Conservation (phyloP, 352 stramenopile species). For the Phytophthora citricola region DNA sequence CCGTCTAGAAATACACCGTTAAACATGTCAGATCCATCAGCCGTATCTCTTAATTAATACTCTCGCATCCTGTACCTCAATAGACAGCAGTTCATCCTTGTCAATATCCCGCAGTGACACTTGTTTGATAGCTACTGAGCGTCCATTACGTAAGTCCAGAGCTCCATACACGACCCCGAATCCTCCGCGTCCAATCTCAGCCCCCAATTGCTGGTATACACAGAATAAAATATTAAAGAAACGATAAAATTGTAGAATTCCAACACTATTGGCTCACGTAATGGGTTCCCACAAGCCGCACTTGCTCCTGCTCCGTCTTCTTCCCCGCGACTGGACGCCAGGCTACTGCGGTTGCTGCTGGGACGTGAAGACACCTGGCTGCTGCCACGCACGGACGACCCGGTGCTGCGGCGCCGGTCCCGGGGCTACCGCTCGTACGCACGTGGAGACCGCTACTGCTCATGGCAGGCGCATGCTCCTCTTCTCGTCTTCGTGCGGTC, state of each 20-base stretch:
- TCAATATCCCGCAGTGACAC: conserved; percentile 85
- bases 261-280: conserved; percentile 52
- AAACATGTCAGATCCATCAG: neutral
- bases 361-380: conserved; percentile 20
- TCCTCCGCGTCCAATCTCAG: conserved; percentile 91
- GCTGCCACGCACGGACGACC: conserved; percentile 3
- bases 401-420: neutral
- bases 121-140: conserved; percentile 89
- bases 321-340: conserved; percentile 34
- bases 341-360: conserved; percentile 18
- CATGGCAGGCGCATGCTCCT: conserved; percentile 30
- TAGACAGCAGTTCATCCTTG: conserved; percentile 83
- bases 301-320: conserved; percentile 52
- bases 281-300: conserved; percentile 76
- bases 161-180: conserved; percentile 93
- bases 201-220: conserved; percentile 82
- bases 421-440: conserved; percentile 28
- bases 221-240: conserved; percentile 11
- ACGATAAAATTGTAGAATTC: conserved; percentile 4
- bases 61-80: conserved; percentile 55
- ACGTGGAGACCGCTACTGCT: conserved; percentile 32
- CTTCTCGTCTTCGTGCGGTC: neutral
- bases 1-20: conserved; percentile 51
- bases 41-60: conserved; percentile 8
- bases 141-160: conserved; percentile 82